Base-by-base conservation (phyloP, 352 stramenopile species). In the Pythium periplocum region DNA sequence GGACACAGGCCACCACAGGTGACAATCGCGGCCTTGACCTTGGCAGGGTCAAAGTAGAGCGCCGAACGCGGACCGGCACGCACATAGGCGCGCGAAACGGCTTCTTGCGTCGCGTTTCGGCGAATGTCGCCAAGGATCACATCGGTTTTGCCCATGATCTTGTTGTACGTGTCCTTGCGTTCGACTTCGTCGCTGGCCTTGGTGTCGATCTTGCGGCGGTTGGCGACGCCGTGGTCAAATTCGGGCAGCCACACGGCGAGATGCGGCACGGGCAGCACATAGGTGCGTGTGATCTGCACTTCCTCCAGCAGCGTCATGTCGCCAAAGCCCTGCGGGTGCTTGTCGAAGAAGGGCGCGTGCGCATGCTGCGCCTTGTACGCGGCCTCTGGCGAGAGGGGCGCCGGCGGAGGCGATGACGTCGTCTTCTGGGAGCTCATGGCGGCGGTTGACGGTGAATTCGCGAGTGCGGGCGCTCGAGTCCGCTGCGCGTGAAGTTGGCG, bases 1-100 rank as follows among this genome's bases (percentile, higher is more conserved):
- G 97, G 97, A 60, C 94, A 98, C 31, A 98, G 72, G 2, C 95
- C 95, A 42, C 93, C 90, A 64, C 89, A 97, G 10, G 91, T 98
- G 35, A 98, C 88, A 50, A 98, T 94, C 30, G 88, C 91, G 7
- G 86, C 90, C 62, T 93, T 88, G 37, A 96, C 83, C 46, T 80
- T 73, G 6, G 65, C 33, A 5, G 83, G 83, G 54, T 92, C 76
- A 43, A 91, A 94, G 65, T 75, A 93, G n/a, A 92, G 73, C 50
- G 60, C 59, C 32, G 52, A 62, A 32, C 83, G 77, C 10, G 86
- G 82, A 17, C 86, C 86, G 34, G 84, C 86, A 46, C 86, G 80
- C 52, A 93, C 69, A 59, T 92, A 92, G 4, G 82, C 82, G 51
- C 82, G 78, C 35, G 82, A 89, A 12, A 88, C 66, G 33, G 80